These are phyloP conservation scores for Cladophialophora psammophila DNA, from an alignment of 2,329 filamentous ascomycete genomes.

Conservation along the genomic window DNA sequence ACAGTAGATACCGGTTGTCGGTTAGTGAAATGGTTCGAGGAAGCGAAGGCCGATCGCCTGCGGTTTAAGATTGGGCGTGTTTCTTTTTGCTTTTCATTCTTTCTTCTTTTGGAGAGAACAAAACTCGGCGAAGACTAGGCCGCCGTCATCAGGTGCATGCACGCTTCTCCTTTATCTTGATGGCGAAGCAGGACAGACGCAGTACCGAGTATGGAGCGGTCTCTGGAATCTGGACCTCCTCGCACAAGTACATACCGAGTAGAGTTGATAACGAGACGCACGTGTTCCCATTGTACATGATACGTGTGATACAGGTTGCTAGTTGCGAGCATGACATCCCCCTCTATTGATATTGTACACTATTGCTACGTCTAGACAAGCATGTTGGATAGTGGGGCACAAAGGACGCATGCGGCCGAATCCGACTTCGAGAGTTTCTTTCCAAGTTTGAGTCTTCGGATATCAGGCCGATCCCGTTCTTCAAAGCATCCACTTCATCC, in stretches of 20 bases:
- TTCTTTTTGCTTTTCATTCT: too few species aligned
- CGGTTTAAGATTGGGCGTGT: not conserved
- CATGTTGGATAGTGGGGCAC: not conserved
- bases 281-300: not conserved
- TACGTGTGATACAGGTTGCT: not conserved
- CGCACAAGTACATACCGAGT: not conserved
- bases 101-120: not conserved
- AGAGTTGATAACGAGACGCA: not conserved
- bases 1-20: not conserved
- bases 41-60: not conserved
- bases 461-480: not conserved
- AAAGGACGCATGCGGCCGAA: not conserved
- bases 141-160: not conserved
- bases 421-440: not conserved
- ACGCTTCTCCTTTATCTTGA: not conserved
- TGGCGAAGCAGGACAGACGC: not conserved
- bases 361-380: not conserved
- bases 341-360: slow-evolving; percentile 6
- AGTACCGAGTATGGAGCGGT: not conserved
- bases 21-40: not conserved
- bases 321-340: not conserved
- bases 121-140: not conserved
- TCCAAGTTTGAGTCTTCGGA: not conserved
- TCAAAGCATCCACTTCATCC: not conserved
- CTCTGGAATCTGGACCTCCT: not conserved